Evolutionary conservation across 305 asterid species (phyloP), one percentile per base, ranked within the genome.

Genomic region (Galium porrigens): DNA sequence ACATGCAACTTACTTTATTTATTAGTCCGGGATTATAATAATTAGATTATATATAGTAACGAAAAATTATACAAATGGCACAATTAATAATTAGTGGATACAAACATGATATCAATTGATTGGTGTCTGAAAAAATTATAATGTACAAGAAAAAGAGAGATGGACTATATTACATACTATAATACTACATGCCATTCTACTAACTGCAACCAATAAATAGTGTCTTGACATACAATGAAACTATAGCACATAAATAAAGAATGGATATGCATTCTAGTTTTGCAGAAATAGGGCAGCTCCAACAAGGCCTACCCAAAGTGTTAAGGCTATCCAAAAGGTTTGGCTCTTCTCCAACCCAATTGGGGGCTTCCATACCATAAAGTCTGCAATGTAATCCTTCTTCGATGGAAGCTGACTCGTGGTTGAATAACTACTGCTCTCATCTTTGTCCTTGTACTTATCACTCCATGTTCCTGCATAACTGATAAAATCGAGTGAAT

Each of bases 381-480:
- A 84, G 73, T 91, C 95, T 6, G 76, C 95, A 70, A 89, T 68
- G 76, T 78, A 88, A 76, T 91, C 95, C 62, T 68, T 80, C 73
- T 51, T 63, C 46, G 95, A 87, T 42, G 89, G 82, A 58, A 84
- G 82, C 80, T 85, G 95, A 68, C 83, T 87, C 0, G 88, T 86
- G 1, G 86, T 84, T 14, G 95, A 82, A 17, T 80, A 75, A 51
- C 74, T 84, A 67, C 74, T 71, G 68, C 78, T 84, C 67, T 80
- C 72, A 61, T 84, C 89, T 53, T 20, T 79, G 80, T 87, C 96
- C 88, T 89, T 92, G 80, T 85, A 30, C 71, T 89, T 91, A 75
- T 87, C 95, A 7, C 74, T 85, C 97, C 97, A 88, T 33, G 87
- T 80, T 49, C 74, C 96, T 11, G 97, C 97, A 27, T 90, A 90